Conservation (phyloP, 1,284 basidiomycete species). For the Tremellales sp. region DNA sequence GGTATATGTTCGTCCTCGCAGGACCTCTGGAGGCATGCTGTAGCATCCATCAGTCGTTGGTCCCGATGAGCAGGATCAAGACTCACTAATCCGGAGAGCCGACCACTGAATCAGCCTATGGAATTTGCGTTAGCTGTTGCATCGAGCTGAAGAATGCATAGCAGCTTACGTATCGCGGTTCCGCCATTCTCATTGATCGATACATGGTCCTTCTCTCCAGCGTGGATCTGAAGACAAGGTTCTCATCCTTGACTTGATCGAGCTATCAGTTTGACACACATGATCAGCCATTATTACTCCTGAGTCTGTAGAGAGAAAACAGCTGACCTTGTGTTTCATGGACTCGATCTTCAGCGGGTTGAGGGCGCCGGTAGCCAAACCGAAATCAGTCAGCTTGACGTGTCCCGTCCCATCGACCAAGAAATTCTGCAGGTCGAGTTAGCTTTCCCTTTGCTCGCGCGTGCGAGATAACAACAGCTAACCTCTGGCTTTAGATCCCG, state of each 20-base stretch:
- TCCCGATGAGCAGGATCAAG: not conserved
- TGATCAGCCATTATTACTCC: not conserved
- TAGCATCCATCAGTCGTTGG: not conserved
- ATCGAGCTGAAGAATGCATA: not conserved
- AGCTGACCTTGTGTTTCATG: slow-evolving; percentile 75
- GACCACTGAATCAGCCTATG: slow-evolving; percentile 89
- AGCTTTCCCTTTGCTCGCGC: not conserved
- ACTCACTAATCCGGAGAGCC: slow-evolving; percentile 87
- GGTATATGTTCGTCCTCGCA: slow-evolving; percentile 89
- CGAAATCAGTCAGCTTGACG: slow-evolving; percentile 98
- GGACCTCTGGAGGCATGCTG: slow-evolving; percentile 65
- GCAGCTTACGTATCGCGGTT: slow-evolving; percentile 66
- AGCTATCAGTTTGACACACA: slow-evolving; percentile 55
- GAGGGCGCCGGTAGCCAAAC: slow-evolving; percentile 91
- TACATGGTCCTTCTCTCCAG: slow-evolving; percentile 94
- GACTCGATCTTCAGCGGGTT: slow-evolving; percentile 95
- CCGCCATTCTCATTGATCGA: slow-evolving; percentile 83
- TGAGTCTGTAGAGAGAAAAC: not conserved
- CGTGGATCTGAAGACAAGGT: slow-evolving; percentile 85
- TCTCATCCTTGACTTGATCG: slow-evolving; percentile 93
- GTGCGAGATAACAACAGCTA: slow-evolving; percentile 15
- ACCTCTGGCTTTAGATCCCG: slow-evolving; percentile 97
- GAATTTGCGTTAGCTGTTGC: not conserved
- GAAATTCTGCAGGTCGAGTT: slow-evolving; percentile 77
- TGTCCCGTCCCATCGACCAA: slow-evolving; percentile 92